phyloP scores from a whole-genome alignment of 371 early-diverging fungal species.

The Lichtheimia ornata region DNA sequence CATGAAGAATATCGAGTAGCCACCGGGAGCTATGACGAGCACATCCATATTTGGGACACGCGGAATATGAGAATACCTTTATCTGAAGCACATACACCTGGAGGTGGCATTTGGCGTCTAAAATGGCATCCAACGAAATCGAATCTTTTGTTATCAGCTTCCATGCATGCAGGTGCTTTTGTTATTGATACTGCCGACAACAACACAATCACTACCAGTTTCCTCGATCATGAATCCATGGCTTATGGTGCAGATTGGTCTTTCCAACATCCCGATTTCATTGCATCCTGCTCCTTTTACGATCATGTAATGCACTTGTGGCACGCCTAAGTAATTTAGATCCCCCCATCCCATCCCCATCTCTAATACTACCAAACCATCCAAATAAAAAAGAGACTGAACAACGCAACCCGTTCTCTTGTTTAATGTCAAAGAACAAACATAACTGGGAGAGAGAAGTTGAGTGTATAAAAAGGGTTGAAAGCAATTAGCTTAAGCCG shows the following conservation, averaged over 20 bases:
- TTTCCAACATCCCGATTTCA: conserved; percentile 47
- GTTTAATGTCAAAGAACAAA: too few species aligned
- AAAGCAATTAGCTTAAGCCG: conserved; percentile 33
- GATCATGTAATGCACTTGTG: conserved; percentile 75
- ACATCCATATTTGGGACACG: conserved; percentile 86
- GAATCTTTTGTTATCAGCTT: conserved; percentile 73
- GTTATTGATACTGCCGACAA: conserved; percentile 29
- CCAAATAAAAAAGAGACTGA: too few species aligned
- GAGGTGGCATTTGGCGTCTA: conserved; percentile 93
- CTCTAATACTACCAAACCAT: too few species aligned
- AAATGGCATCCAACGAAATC: conserved; percentile 86
- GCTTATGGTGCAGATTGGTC: conserved; percentile 95
- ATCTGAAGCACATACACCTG: conserved; percentile 60
- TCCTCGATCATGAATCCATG: conserved; percentile 80
- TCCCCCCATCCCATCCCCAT: too few species aligned
- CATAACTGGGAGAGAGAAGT: too few species aligned
- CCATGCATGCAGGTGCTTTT: conserved; percentile 80
- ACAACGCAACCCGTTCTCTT: too few species aligned
- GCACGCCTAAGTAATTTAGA: too few species aligned
- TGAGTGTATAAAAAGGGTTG: too few species aligned
- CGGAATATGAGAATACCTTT: conserved; percentile 78
- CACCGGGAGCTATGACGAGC: conserved; percentile 90
- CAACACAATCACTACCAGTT: conserved; percentile 23
- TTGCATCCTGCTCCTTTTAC: conserved; percentile 93
- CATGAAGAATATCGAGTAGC: conserved; percentile 72